Conservation (phyloP, 2,329 filamentous ascomycete genomes). For the Scopulariopsis brevicaulis region DNA sequence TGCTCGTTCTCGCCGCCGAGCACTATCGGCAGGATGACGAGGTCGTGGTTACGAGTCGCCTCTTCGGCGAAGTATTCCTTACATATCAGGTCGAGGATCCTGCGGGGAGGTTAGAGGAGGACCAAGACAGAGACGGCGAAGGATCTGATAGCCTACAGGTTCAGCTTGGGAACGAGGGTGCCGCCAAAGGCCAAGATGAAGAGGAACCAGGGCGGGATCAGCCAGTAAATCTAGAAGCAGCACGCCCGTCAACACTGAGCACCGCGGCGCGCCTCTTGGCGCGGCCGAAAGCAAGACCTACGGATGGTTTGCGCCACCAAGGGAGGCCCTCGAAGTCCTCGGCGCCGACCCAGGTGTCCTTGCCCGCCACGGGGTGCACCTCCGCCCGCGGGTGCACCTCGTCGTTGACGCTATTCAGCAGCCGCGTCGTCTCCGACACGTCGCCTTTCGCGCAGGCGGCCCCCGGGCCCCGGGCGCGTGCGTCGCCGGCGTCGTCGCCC, state of each 20-base stretch:
- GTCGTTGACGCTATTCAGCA: slow-evolving; percentile 21
- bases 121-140: not conserved
- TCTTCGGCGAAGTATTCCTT: slow-evolving; percentile 67
- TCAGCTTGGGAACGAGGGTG: slow-evolving; percentile 74
- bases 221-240: slow-evolving; percentile 59
- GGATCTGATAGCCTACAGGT: slow-evolving; percentile 42
- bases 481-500: not conserved
- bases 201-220: slow-evolving; percentile 68
- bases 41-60: slow-evolving; percentile 43
- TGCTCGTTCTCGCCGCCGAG: slow-evolving; percentile 63
- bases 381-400: slow-evolving; percentile 5
- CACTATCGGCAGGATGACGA: slow-evolving; percentile 51
- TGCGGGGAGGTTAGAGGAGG: slow-evolving; percentile 14
- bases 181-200: slow-evolving; percentile 83
- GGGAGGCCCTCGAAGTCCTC: slow-evolving; percentile 49
- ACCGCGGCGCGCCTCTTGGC: not conserved
- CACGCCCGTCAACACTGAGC: not conserved
- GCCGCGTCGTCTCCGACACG: slow-evolving; percentile 22
- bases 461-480: not conserved
- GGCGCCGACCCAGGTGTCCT: slow-evolving; percentile 32
- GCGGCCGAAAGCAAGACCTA: slow-evolving; percentile 16
- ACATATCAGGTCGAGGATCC: slow-evolving; percentile 73
- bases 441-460: not conserved
- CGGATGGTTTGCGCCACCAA: slow-evolving; percentile 53
- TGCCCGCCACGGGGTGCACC: not conserved